Evolutionary conservation across 2,329 filamentous ascomycete species (phyloP).

Genomic region (Arthrobotrys musiformis): DNA sequence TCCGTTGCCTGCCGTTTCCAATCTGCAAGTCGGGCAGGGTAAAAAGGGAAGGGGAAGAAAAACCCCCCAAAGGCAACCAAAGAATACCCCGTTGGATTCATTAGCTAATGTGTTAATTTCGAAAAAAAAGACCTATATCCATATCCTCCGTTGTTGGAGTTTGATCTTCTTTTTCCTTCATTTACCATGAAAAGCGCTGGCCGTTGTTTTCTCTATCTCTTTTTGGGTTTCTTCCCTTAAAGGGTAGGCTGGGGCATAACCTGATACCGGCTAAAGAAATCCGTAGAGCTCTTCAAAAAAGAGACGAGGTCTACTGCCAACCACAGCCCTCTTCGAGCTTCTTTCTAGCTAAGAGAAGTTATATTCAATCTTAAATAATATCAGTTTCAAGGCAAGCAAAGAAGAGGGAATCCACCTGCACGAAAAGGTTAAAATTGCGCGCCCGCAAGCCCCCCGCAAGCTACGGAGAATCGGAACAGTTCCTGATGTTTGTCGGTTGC

Average conservation of each 20-base stretch:
- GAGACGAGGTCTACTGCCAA: not conserved
- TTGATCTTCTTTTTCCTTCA: slow-evolving; percentile 21
- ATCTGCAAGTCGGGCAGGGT: not conserved
- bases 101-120: slow-evolving; percentile 52
- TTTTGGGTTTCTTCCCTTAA: not conserved
- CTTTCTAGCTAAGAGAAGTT: too few relatives aligned
- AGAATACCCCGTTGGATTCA: slow-evolving; percentile 10
- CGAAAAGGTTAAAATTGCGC: slow-evolving; percentile 31
- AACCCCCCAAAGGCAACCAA: slow-evolving; percentile 25
- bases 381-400: slow-evolving; percentile 14
- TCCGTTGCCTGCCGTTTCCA: slow-evolving; percentile 43
- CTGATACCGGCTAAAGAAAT: slow-evolving; percentile 49
- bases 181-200: slow-evolving; percentile 29
- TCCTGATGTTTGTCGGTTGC: slow-evolving; percentile 31
- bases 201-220: not conserved
- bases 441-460: slow-evolving; percentile 28
- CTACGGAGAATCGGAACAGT: slow-evolving; percentile 18
- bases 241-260: not conserved
- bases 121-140: slow-evolving; percentile 12
- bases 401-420: slow-evolving; percentile 28
- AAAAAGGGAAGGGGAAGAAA: not conserved
- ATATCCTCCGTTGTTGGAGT: not conserved
- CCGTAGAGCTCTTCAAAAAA: slow-evolving; percentile 39
- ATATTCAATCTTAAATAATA: slow-evolving; percentile 3
- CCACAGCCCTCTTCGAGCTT: not conserved